Evolutionary conservation across 495 filamentous ascomycete species (phyloP).

Genomic region (Aspergillus coremiiformis): DNA sequence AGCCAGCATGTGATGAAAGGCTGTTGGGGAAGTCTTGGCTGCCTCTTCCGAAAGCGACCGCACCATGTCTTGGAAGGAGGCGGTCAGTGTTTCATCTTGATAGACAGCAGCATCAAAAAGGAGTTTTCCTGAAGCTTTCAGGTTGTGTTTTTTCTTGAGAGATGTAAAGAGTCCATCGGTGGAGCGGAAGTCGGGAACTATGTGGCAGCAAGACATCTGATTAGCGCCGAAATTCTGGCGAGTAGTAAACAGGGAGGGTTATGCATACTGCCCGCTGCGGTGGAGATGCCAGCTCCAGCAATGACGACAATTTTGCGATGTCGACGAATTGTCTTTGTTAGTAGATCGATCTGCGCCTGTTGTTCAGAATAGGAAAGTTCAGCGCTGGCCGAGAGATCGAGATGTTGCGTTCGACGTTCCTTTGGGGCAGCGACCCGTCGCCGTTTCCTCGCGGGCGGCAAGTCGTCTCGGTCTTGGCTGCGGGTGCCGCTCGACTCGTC

Average conservation of each 20-base stretch:
- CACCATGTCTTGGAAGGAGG: conserved; percentile 92
- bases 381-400: conserved; percentile 54
- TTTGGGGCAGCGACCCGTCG: conserved; percentile 59
- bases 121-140: conserved; percentile 90
- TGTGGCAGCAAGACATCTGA: background rate
- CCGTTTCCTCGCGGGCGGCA: conserved; percentile 66
- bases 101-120: conserved; percentile 98
- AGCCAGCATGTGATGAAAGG: conserved; percentile 90
- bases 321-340: conserved; percentile 71
- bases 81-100: conserved; percentile 77
- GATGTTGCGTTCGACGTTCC: conserved; percentile 66
- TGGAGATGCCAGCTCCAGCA: conserved; percentile 93
- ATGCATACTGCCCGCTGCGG: conserved; percentile 85
- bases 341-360: conserved; percentile 52
- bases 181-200: conserved; percentile 96
- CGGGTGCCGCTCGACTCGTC: conserved; percentile 37
- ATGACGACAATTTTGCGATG: conserved; percentile 95
- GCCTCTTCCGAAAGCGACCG: conserved; percentile 73
- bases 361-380: conserved; percentile 43
- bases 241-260: conserved; percentile 51
- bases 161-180: conserved; percentile 79
- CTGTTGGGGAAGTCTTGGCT: conserved; percentile 68
- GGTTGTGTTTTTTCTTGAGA: conserved; percentile 73
- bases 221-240: conserved; percentile 7
- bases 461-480: conserved; percentile 49